Evolutionary conservation across 805 yeast species (phyloP).

Genomic region (Candida ovalis): DNA sequence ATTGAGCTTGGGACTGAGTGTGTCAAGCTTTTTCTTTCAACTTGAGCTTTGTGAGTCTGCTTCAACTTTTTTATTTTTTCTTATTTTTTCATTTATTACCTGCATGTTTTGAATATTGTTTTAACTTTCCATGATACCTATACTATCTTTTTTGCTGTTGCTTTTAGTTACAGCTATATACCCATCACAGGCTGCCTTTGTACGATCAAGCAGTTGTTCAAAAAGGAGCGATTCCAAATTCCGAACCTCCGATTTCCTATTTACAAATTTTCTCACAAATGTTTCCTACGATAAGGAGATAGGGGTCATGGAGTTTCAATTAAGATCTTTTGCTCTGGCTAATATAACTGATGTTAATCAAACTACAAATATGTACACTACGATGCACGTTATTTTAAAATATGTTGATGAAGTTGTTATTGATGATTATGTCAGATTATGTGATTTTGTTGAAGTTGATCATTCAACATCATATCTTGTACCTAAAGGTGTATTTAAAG

Average conservation of each 20-base stretch:
- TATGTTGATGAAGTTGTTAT: conserved; percentile 41
- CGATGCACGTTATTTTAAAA: conserved; percentile 42
- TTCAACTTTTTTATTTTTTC: not conserved
- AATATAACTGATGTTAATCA: conserved; percentile 40
- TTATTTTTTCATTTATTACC: not conserved
- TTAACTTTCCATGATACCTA: not conserved
- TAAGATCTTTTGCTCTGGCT: conserved; percentile 17
- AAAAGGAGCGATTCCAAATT: not conserved
- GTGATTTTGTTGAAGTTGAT: conserved; percentile 31
- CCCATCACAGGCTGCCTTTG: conserved; percentile 11
- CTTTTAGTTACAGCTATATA: not conserved
- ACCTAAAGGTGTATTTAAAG: conserved; percentile 14
- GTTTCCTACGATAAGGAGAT: conserved; percentile 14
- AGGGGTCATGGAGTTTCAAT: conserved; percentile 12
- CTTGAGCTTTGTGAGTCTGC: too few species aligned
- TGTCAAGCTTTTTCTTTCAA: too few species aligned
- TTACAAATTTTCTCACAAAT: conserved; percentile 19
- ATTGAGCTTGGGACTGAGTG: too few species aligned
- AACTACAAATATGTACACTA: conserved; percentile 44
- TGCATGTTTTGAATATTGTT: not conserved
- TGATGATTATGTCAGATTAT: conserved; percentile 40
- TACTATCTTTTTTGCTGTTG: not conserved
- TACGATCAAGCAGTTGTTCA: conserved; percentile 11
- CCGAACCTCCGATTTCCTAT: not conserved
- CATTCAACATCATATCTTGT: conserved; percentile 12